Base-by-base conservation (phyloP, 2,329 filamentous ascomycete species). In the Fonsecaea pedrosoi region DNA sequence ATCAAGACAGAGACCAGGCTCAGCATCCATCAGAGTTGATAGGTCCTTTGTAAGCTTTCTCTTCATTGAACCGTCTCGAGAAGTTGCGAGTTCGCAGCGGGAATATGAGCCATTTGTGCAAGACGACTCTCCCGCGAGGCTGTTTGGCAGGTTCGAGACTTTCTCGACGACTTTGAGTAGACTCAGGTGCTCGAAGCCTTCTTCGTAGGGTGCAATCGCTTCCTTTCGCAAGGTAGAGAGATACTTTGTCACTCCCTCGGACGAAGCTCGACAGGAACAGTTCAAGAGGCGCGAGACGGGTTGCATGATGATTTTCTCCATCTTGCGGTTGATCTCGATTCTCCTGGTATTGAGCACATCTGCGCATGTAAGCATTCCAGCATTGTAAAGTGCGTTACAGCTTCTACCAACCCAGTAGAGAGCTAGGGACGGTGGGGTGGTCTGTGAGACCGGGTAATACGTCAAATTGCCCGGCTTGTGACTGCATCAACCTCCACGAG, bases 1-100 rank as follows among this genome's bases (percentile, higher is more conserved):
- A 37, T 50, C 57, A 10, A 60, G 57, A 35, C 42, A 60, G 30
- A 60, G 25, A 21, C 57, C 57, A n/a, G 34, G 42, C 12, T 32
- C 42, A 25, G 30, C 18, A 12, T 32, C 13, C 57, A 60, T 32
- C 4, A 50, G 21, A 13, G 8, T 50, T 18, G 45, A 50, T 4
- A 50, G 45, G 12, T 50, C 45, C 12, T 12, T 25, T 50, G 25
- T 48, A 7, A 60, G 42, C 42, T 34, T 42, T 60, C 15, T 48
- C 40, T 13, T 48, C 32, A 50, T 34, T n/a, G 30, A 21, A 25
- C 13, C 37, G 32, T 50, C 45, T 50, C 45, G 45, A 9, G 45
- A 50, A 4, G 45, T 4, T 3, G 45, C 45, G 45, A 50, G 45
- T 50, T 25, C 45, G 21, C 45, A 50, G 45, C 45, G 45, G 45